Base-by-base conservation (phyloP, 768 basidiomycete genomes). In the Collybia sp. region DNA sequence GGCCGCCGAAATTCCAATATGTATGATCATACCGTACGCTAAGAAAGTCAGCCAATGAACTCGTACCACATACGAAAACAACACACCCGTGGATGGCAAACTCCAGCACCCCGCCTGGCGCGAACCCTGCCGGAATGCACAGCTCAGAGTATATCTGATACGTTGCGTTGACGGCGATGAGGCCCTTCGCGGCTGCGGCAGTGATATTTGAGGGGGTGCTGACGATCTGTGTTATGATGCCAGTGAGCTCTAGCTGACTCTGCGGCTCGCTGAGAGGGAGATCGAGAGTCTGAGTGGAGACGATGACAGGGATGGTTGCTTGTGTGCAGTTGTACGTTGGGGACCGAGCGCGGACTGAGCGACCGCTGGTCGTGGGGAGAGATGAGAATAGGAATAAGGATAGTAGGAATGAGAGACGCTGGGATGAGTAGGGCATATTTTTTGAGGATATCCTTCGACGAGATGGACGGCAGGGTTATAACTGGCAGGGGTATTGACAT, bases 11-110 rank as follows among this genome's bases (percentile, higher is more conserved):
- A 15, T 47, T 53, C 55, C 57, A 60, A 44, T 60, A 58, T 11
- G 44, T 47, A 49, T 60, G 57, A 31, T 58, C 59, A 38, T 53
- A 58, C 6, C 52, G 51, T 37, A 55, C 45, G 1, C 59, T 60
- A 15, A 34, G 18, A 16, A 17, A 41, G 33, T 25, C 39, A 9
- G 16, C 30, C 18, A 2, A 30, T 18, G 4, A n/a, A 30, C 11
- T 38, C 12, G 12, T 8, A 32, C 35, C 20, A 1, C 16, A 39
- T 15, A 30, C 12, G 10, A 19, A 6, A 33, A 5, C 20, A 9
- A 31, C 49, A 5, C 45, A 60, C 59, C 55, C 59, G 43, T 60
- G 59, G 6, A 60, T 35, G 2, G 55, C 50, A 19, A 58, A 48
- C 35, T 58, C 51, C 15, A 58, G 36, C 12, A 45, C 51, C 13